Evolutionary conservation across 2,329 filamentous ascomycete species (phyloP), one percentile per base, ranked within the genome.

Genomic region (Beauveria brongniartii): DNA sequence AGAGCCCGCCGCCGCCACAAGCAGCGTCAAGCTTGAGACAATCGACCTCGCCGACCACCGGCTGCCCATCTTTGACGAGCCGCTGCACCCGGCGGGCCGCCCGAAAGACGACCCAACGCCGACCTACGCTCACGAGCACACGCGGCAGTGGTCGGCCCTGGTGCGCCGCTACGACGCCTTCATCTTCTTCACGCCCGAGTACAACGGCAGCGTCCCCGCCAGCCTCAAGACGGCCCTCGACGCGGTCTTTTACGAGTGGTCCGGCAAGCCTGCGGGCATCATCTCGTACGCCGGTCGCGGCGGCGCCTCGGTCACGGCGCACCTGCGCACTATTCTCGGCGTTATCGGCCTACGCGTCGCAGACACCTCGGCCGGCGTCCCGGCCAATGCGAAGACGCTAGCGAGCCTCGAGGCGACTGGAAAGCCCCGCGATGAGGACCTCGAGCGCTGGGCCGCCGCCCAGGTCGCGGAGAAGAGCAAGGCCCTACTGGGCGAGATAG

Each of bases 141-240:
- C 72, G 60, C 70, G 68, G 43, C 69, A 66, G 1, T 80, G 78
- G 78, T 73, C 69, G 60, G 67, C 65, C n/a, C 73, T 74, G 64
- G 77, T 80, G 61, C 62, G 67, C 10, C 67, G 68, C 51, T 72
- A 77, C 69, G 73, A 75, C 62, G 77, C 65, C 34, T 79, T 77
- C 68, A 68, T 80, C 41, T 67, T 80, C 55, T 73, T 80, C 51
- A 71, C 74, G 20, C 73, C 76, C 5, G 75, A 80, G 70, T 84
- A 84, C 69, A 84, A 84, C 71, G 79, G 73, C 68, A 76, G 79
- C 22, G 70, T 82, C 20, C 73, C 81, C 0, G 82, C 77, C 0
- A 75, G 72, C 20, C 69, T 81, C 57, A 85, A 85, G 73, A 85
- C 83, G 67, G 81, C 82, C 22, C 76, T 86, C 61, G 82, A 85